phyloP scores from a whole-genome alignment of 345 rosid species.

The Rubroshorea leprosula region DNA sequence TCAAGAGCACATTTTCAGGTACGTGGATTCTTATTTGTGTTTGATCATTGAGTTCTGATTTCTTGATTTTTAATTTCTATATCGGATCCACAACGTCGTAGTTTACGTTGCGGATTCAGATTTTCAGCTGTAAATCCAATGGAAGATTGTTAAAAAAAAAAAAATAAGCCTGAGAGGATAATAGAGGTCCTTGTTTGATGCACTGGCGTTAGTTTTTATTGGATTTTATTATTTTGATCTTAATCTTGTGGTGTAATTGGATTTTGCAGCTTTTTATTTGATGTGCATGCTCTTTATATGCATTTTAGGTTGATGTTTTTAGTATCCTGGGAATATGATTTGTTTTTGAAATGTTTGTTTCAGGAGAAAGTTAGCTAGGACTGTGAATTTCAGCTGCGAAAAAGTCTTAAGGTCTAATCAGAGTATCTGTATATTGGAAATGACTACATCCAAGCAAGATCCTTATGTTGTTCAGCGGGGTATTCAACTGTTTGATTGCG shows the following conservation, averaged over 20 bases:
- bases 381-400: neutral
- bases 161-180: too few relatives aligned
- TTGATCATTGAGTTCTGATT: neutral
- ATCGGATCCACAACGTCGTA: constrained; percentile 14
- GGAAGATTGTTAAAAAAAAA: too few relatives aligned
- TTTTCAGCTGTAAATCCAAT: too few relatives aligned
- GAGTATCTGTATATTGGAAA: too few relatives aligned
- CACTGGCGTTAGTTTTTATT: too few relatives aligned
- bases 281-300: too few relatives aligned
- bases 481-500: constrained; percentile 46
- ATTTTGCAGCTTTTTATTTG: too few relatives aligned
- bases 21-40: neutral
- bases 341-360: constrained; percentile 4
- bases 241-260: too few relatives aligned
- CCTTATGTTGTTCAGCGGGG: constrained; percentile 57
- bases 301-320: too few relatives aligned
- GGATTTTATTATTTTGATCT: too few relatives aligned
- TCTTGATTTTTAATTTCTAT: neutral
- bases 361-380: neutral
- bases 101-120: constrained; percentile 3
- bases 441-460: constrained; percentile 52
- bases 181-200: too few relatives aligned
- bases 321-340: neutral
- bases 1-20: too few relatives aligned
- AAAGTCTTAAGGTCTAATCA: neutral